A percentile compares a stretch with the other conserved stretches of the same genome.
These are phyloP conservation scores for Talaromyces sp. DNA, from an alignment of 2,329 filamentous ascomycete species.

Conservation along the genomic window DNA sequence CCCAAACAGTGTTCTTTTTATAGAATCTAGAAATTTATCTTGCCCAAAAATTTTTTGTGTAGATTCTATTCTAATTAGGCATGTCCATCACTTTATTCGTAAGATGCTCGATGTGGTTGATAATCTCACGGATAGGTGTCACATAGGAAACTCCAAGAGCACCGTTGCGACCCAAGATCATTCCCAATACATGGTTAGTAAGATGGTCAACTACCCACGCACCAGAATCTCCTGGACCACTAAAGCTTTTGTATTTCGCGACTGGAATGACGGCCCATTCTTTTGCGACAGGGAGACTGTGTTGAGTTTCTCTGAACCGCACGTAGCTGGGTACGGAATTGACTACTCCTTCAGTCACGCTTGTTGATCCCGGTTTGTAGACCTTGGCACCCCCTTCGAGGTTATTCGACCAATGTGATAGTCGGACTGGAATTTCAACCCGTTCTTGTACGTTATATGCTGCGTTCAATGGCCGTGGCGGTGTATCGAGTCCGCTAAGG, in stretches of 20 bases:
- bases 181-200: neutral
- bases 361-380: neutral
- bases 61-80: neutral
- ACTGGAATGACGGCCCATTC: conserved; percentile 1
- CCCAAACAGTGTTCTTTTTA: no score
- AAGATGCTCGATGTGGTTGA: conserved; percentile 1
- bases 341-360: neutral
- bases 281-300: neutral
- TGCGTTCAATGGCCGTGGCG: neutral
- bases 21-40: neutral
- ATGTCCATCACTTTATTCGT: neutral
- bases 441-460: neutral
- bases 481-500: neutral
- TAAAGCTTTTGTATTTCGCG: neutral
- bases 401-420: neutral
- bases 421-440: neutral
- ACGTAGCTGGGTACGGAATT: conserved; percentile 7
- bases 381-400: neutral
- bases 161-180: neutral
- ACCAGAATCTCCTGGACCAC: conserved; percentile 1
- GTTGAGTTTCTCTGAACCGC: neutral
- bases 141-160: conserved; percentile 1
- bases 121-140: neutral
- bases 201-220: conserved; percentile 2
- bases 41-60: neutral